Evolutionary conservation across 2,329 filamentous ascomycete species (phyloP), one percentile per base, ranked within the genome.

Genomic region (Mycocentrospora acerina): DNA sequence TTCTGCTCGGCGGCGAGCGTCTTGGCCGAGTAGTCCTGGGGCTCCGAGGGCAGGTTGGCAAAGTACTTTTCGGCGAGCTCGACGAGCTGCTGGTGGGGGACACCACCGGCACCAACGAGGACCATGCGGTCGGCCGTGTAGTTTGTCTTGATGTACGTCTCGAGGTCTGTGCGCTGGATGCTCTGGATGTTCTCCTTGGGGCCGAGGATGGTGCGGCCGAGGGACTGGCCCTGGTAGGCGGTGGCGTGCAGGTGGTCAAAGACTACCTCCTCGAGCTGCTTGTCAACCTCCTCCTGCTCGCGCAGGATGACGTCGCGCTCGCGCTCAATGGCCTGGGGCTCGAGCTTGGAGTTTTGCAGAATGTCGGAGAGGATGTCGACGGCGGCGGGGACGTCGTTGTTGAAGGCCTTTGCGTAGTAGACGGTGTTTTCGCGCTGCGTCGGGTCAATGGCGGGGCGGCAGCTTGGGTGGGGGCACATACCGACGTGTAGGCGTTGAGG

Each of bases 81-180:
- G 62, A 98, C 93, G 46, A 98, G 85, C 76, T 95, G 80, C 68
- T 90, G 81, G 75, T 98, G 93, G 55, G 91, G 89, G 53, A 98
- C 79, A 61, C 93, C 93, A 72, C 93, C 93, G 55, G 93, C 85
- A 68, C 90, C 90, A 58, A 96, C 93, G 32, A 98, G 86, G 53
- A 98, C 91, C 91, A 98, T 98, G 72, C 94, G 90, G 77, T 98
- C 93, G 55, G 93, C 91, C 42, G 90, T 96, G 81, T 98, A 98
- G 83, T 98, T 98, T 76, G 82, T 93, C 81, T 95, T 95, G 81
- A 98, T 97, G 78, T 98, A 98, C 78, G 87, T 87, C 71, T 79
- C 77, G 58, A 98, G 81, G 73, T 98, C 91, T 62, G 88, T 82
- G 64, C 90, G 86, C 72, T 86, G 85, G 75, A 98, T 98, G 73